Percentiles rank a stretch among this genome's conserved stretches.
These are phyloP conservation scores for Quercus phellos DNA, from an alignment of 331 rosid genomes.

Conservation along the genomic window DNA sequence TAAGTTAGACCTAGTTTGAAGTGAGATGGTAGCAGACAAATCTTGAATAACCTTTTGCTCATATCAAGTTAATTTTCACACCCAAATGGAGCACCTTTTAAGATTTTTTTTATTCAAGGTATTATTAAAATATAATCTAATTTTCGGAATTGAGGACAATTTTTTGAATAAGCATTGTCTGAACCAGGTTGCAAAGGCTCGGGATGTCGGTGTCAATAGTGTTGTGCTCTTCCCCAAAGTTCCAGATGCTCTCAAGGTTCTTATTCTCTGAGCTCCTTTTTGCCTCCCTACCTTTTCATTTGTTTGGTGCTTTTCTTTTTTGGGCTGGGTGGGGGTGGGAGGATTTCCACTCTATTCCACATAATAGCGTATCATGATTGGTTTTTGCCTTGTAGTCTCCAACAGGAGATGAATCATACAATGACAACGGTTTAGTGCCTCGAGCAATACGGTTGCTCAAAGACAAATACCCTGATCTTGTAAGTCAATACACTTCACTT, in stretches of 20 bases:
- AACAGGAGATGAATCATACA: conserved; percentile 91
- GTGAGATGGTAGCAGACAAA: not conserved
- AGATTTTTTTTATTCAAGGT: not conserved
- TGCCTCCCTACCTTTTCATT: not conserved
- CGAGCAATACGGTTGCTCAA: conserved; percentile 79
- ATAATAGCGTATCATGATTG: conserved; percentile 17
- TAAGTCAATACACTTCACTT: conserved; percentile 36
- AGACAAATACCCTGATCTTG: conserved; percentile 92
- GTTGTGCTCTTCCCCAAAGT: conserved; percentile 89
- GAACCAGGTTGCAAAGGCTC: conserved; percentile 79
- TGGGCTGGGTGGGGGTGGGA: not conserved
- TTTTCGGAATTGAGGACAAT: not conserved
- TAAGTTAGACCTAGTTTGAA: not conserved
- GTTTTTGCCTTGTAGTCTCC: conserved; percentile 47
- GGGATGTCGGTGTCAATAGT: conserved; percentile 88
- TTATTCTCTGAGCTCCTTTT: not conserved
- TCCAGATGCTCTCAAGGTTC: conserved; percentile 93
- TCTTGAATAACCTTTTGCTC: not conserved
- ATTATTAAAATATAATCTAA: not conserved
- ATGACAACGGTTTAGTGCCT: conserved; percentile 83
- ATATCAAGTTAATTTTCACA: not conserved
- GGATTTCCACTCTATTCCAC: conserved; percentile 9
- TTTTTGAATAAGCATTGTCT: conserved; percentile 17
- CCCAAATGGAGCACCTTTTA: not conserved
- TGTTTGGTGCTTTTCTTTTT: not conserved